Evolutionary conservation across 257 asterid species (phyloP), one percentile per base, ranked within the genome.

Genomic region (Primulina huaijiensis): DNA sequence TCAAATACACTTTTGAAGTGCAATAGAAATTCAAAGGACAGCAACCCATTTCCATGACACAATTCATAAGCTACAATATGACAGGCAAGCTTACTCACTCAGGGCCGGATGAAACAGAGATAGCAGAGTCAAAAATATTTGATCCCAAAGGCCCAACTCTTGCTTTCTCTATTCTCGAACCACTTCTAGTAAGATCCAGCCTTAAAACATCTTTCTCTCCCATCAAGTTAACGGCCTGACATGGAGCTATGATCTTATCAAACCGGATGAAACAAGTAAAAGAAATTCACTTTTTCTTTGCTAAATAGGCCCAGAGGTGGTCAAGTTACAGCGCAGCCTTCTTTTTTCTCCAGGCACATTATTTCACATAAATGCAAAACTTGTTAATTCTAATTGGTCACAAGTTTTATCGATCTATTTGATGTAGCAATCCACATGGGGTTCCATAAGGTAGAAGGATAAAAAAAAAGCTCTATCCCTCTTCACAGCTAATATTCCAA

Each of bases 21-120:
- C 23, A n/a, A 27, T 17, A 33, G 38, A 56, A 67, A 38, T 23
- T 8, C 53, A 8, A 64, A 75, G 71, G 68, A 50, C 21, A 19
- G 9, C 25, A 29, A 73, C 53, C 55, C 35, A 60, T 58, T 52
- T 43, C 57, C 3, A 6, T 17, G 17, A 65, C 11, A 17, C 17
- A 27, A 65, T 55, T 59, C 30, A 67, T 40, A 34, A 11, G 76
- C 64, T 60, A 66, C 69, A 72, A 79, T 34, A 75, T 82, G 87
- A 69, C 59, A 83, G 84, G 85, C 92, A 87, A 89, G 96, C 95
- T 85, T 85, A 94, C 99, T 88, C 96, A 94, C 99, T 88, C 95
- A 65, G 85, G 83, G 71, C 95, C 87, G 72, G 90, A 85, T 29
- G 87, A 77, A 75, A 94, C 83, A 17, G 93, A 85, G 70, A 94